Evolutionary conservation across 768 basidiomycete genomes (phyloP), one percentile per base, ranked within the genome.

Genomic region (Tricholoma furcatifolium): DNA sequence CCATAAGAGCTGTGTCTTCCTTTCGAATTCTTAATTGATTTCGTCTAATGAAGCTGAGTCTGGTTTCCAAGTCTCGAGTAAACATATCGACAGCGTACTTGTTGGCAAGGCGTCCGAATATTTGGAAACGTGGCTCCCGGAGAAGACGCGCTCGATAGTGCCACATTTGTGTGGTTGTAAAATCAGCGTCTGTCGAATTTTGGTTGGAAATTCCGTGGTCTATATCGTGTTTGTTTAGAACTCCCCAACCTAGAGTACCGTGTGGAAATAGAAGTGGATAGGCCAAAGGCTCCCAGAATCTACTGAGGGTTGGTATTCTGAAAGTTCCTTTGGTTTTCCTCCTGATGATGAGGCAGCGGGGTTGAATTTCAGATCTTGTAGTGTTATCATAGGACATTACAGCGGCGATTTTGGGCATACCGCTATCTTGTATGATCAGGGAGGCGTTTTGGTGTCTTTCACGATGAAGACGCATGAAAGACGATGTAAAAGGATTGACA

Each of bases 21-120:
- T 35, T 35, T 15, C 34, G 15, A 35, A 35, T 15, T 9, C 34
- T 36, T 21, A 47, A 18, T 50, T 72, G 70, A 36, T 69, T 70
- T 0, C 23, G 6, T 0, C 64, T 58, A 35, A 76, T 73, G 44
- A 69, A 75, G n/a, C 58, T 48, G 5, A 76, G 56, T 0, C 67
- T 56, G 8, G 53, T 40, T 49, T 76, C 73, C 1, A 70, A 45
- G 21, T 69, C 62, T 1, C 67, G 61, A 0, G 63, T 66, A 50
- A 68, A 74, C 74, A 75, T 75, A 43, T 75, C 72, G 27, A 70
- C 65, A 10, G 70, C 17, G 38, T 74, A 74, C 51, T 75, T 67
- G 51, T 64, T 67, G 0, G 61, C 52, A 0, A 76, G 53, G 0
- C 69, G 60, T 0, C 72, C 70, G 56, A 74, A 75, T 0, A 69